A percentile compares a stretch with the other conserved stretches of the same genome.
These are phyloP conservation scores for Globisporangium paddicum DNA, from an alignment of 352 stramenopile genomes.

Conservation along the genomic window DNA sequence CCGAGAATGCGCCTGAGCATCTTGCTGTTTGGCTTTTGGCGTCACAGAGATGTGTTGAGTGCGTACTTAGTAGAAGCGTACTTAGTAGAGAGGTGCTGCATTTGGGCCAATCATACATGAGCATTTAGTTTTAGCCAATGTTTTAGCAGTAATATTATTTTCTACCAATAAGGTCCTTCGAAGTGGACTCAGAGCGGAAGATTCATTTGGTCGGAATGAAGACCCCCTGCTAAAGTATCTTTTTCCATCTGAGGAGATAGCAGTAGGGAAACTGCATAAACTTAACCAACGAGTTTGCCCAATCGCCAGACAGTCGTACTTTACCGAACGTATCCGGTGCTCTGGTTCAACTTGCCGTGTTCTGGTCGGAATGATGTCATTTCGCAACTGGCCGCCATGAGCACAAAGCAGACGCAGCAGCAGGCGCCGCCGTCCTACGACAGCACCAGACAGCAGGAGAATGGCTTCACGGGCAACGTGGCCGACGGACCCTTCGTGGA, in stretches of 20 bases:
- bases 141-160: no score
- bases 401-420: conserved; percentile 4
- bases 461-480: background rate
- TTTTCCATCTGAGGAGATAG: background rate
- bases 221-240: background rate
- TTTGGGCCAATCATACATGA: no score
- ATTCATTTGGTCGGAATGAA: background rate
- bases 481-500: conserved; percentile 33
- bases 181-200: no score
- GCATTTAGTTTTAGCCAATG: no score
- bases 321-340: background rate
- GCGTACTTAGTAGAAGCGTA: no score
- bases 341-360: background rate
- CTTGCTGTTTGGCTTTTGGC: background rate
- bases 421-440: background rate
- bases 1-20: conserved; percentile 18
- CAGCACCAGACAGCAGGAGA: background rate
- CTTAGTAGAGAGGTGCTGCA: no score
- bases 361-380: background rate
- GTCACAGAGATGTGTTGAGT: background rate
- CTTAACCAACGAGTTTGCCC: conserved; percentile 1
- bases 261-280: no score
- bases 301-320: conserved; percentile 10
- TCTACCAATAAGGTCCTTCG: no score
- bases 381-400: conserved; percentile 9